Percentiles rank a stretch among this genome's conserved stretches.
phyloP scores from a whole-genome alignment of 495 filamentous ascomycete genomes.

The Penicillium herquei region DNA sequence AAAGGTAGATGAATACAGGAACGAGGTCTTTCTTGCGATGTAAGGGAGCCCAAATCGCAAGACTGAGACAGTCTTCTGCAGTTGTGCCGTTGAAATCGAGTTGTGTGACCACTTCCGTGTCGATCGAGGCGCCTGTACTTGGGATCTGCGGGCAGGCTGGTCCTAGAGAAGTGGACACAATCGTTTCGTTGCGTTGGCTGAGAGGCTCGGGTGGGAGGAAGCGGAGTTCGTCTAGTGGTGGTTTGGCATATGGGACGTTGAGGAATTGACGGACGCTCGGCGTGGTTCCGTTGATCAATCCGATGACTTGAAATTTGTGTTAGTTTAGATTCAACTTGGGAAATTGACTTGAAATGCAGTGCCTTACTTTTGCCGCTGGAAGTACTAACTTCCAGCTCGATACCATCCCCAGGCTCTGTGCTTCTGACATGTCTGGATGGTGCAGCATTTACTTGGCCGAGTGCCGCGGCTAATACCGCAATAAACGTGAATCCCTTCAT shows the following conservation, averaged over 20 bases:
- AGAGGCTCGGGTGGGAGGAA: neutral
- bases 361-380: neutral
- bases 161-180: neutral
- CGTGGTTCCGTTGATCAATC: neutral
- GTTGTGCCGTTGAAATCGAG: neutral
- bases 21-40: neutral
- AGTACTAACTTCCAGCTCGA: neutral
- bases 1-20: neutral
- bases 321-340: neutral
- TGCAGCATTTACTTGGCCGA: neutral
- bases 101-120: neutral
- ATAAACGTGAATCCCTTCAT: neutral
- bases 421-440: neutral
- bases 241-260: conserved; percentile 1
- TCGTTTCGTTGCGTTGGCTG: neutral
- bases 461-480: neutral
- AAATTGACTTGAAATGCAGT: neutral
- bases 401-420: neutral
- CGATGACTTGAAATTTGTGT: neutral
- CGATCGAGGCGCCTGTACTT: neutral
- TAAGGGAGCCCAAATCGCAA: neutral
- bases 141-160: neutral
- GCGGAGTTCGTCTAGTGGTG: neutral
- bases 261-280: neutral
- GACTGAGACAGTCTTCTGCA: neutral